Evolutionary conservation across 495 filamentous ascomycete genomes (phyloP).

Genomic region (Oidiodendron maius): DNA sequence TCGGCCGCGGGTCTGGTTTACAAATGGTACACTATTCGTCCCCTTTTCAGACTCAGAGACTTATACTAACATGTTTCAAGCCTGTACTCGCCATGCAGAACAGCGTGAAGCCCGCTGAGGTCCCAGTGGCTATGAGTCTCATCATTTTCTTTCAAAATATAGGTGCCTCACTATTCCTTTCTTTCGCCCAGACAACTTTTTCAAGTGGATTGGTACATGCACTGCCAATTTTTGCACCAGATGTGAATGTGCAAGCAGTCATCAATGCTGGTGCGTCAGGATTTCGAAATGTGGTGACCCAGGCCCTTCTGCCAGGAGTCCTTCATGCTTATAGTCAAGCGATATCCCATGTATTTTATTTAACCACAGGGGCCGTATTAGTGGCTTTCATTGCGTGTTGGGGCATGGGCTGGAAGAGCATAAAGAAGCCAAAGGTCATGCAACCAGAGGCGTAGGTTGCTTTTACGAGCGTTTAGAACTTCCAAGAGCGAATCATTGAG

Average conservation of each 20-base stretch:
- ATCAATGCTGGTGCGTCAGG: constrained; percentile 27
- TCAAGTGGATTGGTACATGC: constrained; percentile 20
- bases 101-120: constrained; percentile 11
- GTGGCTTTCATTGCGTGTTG: neutral
- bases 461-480: no score
- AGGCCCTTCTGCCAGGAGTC: constrained; percentile 18
- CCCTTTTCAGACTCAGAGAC: neutral
- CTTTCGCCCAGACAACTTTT: constrained; percentile 26
- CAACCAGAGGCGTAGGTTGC: neutral
- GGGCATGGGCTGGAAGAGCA: constrained; percentile 2
- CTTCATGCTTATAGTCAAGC: neutral
- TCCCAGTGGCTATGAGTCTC: constrained; percentile 23
- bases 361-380: neutral
- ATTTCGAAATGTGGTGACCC: constrained; percentile 29
- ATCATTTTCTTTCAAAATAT: constrained; percentile 26
- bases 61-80: neutral
- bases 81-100: constrained; percentile 1
- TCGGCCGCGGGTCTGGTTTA: constrained; percentile 9
- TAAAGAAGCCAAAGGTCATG: neutral
- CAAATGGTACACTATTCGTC: constrained; percentile 10
- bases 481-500: no score
- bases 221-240: constrained; percentile 20
- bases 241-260: constrained; percentile 21
- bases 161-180: constrained; percentile 25
- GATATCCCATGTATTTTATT: neutral